Evolutionary conservation across 768 basidiomycete genomes (phyloP).

Genomic region (Lyophyllum shimeji): DNA sequence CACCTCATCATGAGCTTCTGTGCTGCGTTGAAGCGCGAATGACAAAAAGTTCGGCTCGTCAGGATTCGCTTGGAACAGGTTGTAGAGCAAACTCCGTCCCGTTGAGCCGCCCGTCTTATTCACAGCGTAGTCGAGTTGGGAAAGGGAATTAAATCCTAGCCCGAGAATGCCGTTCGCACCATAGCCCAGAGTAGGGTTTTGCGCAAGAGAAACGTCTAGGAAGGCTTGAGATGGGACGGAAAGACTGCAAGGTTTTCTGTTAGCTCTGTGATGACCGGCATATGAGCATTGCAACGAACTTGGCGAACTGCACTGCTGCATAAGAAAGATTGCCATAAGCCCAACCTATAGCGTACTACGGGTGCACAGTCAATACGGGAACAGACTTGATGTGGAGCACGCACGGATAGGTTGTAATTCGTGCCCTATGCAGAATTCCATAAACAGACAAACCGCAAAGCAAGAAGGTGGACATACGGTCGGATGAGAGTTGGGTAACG

Average conservation of each 20-base stretch:
- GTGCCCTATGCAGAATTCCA: constrained; percentile 30
- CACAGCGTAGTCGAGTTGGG: constrained; percentile 62
- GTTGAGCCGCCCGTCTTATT: constrained; percentile 56
- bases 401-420: constrained; percentile 65
- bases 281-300: constrained; percentile 40
- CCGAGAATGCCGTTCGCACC: constrained; percentile 74
- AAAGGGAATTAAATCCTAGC: constrained; percentile 77
- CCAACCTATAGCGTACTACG: constrained; percentile 81
- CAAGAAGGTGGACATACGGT: constrained; percentile 40
- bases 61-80: constrained; percentile 69
- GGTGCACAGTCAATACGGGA: constrained; percentile 1
- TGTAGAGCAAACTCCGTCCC: constrained; percentile 74
- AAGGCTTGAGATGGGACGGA: constrained; percentile 68
- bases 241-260: constrained; percentile 41
- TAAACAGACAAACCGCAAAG: constrained; percentile 2
- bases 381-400: constrained; percentile 14
- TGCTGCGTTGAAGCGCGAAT: constrained; percentile 66
- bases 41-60: constrained; percentile 79
- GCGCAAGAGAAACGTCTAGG: constrained; percentile 59
- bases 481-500: constrained; percentile 46
- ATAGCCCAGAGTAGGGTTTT: constrained; percentile 72
- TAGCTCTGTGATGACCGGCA: not conserved
- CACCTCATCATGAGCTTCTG: constrained; percentile 50
- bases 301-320: constrained; percentile 66
- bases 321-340: constrained; percentile 65